Base-by-base conservation (phyloP, 2,329 filamentous ascomycete genomes). In the Xylogone sp. region DNA sequence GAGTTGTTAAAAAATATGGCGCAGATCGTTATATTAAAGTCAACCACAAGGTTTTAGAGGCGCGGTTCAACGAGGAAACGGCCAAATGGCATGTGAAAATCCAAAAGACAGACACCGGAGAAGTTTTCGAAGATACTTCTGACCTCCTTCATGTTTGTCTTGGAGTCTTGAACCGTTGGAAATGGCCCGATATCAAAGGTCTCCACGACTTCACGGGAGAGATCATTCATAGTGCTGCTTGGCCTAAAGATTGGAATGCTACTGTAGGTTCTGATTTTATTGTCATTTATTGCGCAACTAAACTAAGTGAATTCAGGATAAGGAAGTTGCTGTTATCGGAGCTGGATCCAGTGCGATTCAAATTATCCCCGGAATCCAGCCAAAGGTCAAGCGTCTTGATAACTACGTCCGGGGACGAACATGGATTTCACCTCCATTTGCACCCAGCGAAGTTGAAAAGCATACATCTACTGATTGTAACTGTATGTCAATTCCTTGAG, bases 121-220 rank as follows among this genome's bases (percentile, higher is more conserved):
- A 69, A 60, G 73, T 52, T n/a, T n/a, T n/a, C n/a, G n/a, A n/a
- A n/a, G n/a, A n/a, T n/a, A n/a, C n/a, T n/a, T n/a, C n/a, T n/a
- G n/a, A n/a, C n/a, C n/a, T n/a, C n/a, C n/a, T n/a, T n/a, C n/a
- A n/a, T n/a, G n/a, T n/a, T n/a, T n/a, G n/a, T n/a, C n/a, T n/a
- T n/a, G 84, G 84, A 0, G 74, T 81, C 39, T 87, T 87, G 68
- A 87, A 86, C 57, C 76, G 75, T 12, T 86, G 82, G 82, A 79
- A 76, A 51, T 65, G 85, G 1, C 84, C 83, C 0, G 68, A 81
- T 21, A 83, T 82, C 54, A 76, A 77, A 1, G 82, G 81, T 0
- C 72, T 82, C 20, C 55, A 73, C 0, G 68, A 76, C 1, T 85
- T 75, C 63, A 71, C 75, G 59, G 82, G 82, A 0, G 50, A 72